These are phyloP conservation scores for Oidiodendron maius DNA, from an alignment of 495 filamentous ascomycete genomes.

Conservation along the genomic window DNA sequence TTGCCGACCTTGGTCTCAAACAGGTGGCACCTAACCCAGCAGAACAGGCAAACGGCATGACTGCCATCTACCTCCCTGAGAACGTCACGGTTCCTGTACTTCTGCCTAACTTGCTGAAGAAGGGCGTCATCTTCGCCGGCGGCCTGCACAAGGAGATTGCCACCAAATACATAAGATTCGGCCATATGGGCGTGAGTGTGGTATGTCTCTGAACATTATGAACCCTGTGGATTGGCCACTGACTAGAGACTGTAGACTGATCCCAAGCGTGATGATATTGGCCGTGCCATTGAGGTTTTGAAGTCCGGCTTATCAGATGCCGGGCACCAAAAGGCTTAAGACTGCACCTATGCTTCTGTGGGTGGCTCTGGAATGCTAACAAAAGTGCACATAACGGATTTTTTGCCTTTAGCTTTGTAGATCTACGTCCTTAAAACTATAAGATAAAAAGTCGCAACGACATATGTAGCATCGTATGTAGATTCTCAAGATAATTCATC, in stretches of 20 bases:
- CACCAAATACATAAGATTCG: conserved; percentile 63
- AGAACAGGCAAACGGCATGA: conserved; percentile 96
- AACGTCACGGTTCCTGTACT: conserved; percentile 72
- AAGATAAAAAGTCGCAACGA: too few species aligned
- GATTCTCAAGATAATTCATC: too few species aligned
- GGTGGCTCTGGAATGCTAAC: too few species aligned
- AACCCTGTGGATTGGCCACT: background rate
- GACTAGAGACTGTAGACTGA: conserved; percentile 39
- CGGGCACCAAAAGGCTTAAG: conserved; percentile 51
- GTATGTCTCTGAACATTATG: conserved; percentile 35
- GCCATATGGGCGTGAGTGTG: conserved; percentile 93
- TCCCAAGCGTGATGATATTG: conserved; percentile 62
- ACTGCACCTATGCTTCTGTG: too few species aligned
- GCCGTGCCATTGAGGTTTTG: conserved; percentile 72
- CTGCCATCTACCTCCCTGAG: conserved; percentile 90
- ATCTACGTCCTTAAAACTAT: too few species aligned
- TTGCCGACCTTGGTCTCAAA: conserved; percentile 74
- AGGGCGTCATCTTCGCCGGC: conserved; percentile 88
- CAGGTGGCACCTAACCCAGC: conserved; percentile 80
- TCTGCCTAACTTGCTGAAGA: conserved; percentile 79
- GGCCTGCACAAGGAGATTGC: conserved; percentile 87
- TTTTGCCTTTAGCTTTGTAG: too few species aligned
- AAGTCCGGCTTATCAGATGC: conserved; percentile 68
- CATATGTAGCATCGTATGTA: too few species aligned
- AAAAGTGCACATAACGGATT: too few species aligned